Conservation (phyloP, 2,329 filamentous ascomycete species). For the Onygenales sp. region DNA sequence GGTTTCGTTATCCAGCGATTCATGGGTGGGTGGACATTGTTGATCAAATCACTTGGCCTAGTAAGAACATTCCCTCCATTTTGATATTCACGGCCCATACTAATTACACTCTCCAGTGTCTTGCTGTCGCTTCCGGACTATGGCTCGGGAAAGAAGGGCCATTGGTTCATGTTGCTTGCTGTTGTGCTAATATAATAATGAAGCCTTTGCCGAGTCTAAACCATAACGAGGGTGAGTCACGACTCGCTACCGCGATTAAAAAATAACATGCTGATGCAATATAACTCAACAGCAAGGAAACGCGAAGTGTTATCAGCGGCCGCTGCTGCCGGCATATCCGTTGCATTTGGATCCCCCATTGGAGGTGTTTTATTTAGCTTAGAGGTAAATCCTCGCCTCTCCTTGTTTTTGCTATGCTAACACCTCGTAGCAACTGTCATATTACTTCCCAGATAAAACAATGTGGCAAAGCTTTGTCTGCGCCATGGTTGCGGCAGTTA, state of each 20-base stretch:
- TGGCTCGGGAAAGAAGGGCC: slow-evolving; percentile 96
- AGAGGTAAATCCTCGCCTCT: slow-evolving; percentile 50
- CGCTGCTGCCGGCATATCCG: slow-evolving; percentile 83
- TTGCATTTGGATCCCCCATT: slow-evolving; percentile 88
- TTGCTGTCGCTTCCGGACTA: slow-evolving; percentile 87
- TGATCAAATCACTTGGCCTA: slow-evolving; percentile 88
- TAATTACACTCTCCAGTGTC: slow-evolving; percentile 38
- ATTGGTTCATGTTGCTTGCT: slow-evolving; percentile 95
- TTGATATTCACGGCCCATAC: neutral
- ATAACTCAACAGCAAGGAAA: slow-evolving; percentile 59
- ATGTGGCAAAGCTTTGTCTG: slow-evolving; percentile 99
- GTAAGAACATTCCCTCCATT: slow-evolving; percentile 2
- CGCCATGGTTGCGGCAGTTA: slow-evolving; percentile 95
- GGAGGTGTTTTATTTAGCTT: slow-evolving; percentile 91
- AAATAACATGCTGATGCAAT: slow-evolving; percentile 8
- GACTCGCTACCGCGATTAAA: neutral
- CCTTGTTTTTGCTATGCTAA: slow-evolving; percentile 11
- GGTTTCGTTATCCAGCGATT: slow-evolving; percentile 99
- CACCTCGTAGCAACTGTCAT: slow-evolving; percentile 65
- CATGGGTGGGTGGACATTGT: slow-evolving; percentile 77
- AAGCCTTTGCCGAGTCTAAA: slow-evolving; percentile 86
- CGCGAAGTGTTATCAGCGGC: slow-evolving; percentile 88
- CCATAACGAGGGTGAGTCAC: slow-evolving; percentile 57
- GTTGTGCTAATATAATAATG: slow-evolving; percentile 93
- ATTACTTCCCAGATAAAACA: slow-evolving; percentile 97